A percentile compares a stretch with the other conserved stretches of the same genome.
Evolutionary conservation across 1,139 yeast genomes (phyloP).

Genomic region (Arxiozyma slooffiae): DNA sequence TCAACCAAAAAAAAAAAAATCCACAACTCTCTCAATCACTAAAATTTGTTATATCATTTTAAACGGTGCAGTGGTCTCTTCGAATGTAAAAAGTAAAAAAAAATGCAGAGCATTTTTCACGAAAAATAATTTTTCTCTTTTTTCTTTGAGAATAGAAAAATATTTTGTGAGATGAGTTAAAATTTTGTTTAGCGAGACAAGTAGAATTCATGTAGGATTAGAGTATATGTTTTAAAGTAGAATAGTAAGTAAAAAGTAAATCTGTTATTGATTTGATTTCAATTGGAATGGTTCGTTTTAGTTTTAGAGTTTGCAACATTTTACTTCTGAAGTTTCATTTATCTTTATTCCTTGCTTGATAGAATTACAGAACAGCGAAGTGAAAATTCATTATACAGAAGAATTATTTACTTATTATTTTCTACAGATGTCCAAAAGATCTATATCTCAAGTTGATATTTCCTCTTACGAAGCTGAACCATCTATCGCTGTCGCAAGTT

Average conservation of each 20-base stretch:
- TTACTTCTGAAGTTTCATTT: neutral
- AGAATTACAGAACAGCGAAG: neutral
- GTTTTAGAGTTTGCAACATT: neutral
- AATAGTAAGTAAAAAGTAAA: too few species aligned
- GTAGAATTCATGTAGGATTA: too few species aligned
- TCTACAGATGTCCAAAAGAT: conserved; percentile 14
- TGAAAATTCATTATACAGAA: neutral
- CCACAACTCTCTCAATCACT: neutral
- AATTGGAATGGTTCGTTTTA: neutral
- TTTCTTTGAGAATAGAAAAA: too few species aligned
- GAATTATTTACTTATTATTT: neutral
- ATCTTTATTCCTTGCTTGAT: neutral
- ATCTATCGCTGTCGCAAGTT: conserved; percentile 36
- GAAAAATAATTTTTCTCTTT: neutral
- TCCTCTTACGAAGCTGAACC: conserved; percentile 25
- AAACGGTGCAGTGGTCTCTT: neutral
- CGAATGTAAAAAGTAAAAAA: neutral
- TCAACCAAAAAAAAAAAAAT: too few species aligned
- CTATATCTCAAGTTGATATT: conserved; percentile 16
- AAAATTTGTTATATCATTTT: neutral
- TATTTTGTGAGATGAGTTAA: neutral
- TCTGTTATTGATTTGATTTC: neutral
- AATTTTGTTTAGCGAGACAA: too few species aligned
- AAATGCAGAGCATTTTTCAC: conserved; percentile 1
- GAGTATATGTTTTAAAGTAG: too few species aligned